Percentiles rank a stretch among this genome's conserved stretches.
phyloP scores from a whole-genome alignment of 106 monocot genomes.

The Xerophyta viscosa region DNA sequence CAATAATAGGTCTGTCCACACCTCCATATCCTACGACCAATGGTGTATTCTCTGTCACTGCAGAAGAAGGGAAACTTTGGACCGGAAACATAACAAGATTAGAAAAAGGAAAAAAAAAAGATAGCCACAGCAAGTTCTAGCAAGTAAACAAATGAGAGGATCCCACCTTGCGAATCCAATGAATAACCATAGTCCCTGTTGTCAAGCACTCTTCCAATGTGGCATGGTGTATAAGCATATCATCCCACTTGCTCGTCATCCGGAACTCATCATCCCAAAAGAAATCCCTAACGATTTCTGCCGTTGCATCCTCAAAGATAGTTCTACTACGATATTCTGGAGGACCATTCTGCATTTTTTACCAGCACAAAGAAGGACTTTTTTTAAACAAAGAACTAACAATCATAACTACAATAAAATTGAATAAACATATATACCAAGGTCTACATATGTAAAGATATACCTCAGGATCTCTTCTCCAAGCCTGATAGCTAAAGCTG shows the following conservation, averaged over 20 bases:
- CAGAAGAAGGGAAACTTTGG: slow-evolving; percentile 90
- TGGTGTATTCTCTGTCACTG: slow-evolving; percentile 81
- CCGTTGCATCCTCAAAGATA: slow-evolving; percentile 67
- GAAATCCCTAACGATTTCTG: slow-evolving; percentile 77
- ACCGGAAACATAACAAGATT: slow-evolving; percentile 6
- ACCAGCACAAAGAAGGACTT: neutral
- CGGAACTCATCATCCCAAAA: slow-evolving; percentile 95
- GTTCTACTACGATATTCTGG: slow-evolving; percentile 88
- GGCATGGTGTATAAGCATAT: slow-evolving; percentile 80
- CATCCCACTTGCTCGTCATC: slow-evolving; percentile 72
- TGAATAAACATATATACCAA: no score
- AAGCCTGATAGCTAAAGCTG: slow-evolving; percentile 55
- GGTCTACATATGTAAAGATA: no score
- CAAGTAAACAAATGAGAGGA: neutral
- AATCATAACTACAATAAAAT: neutral
- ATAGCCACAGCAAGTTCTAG: neutral
- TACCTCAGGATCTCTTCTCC: slow-evolving; percentile 81
- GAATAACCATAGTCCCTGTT: slow-evolving; percentile 78
- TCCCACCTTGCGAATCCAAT: slow-evolving; percentile 84
- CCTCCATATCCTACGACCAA: slow-evolving; percentile 82
- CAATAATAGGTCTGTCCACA: slow-evolving; percentile 59
- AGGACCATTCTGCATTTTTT: slow-evolving; percentile 54
- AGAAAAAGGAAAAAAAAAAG: slow-evolving; percentile 1
- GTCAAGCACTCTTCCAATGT: slow-evolving; percentile 56
- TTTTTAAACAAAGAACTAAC: neutral